phyloP scores from a whole-genome alignment of 2,329 filamentous ascomycete genomes.

The Colletotrichum sp. region DNA sequence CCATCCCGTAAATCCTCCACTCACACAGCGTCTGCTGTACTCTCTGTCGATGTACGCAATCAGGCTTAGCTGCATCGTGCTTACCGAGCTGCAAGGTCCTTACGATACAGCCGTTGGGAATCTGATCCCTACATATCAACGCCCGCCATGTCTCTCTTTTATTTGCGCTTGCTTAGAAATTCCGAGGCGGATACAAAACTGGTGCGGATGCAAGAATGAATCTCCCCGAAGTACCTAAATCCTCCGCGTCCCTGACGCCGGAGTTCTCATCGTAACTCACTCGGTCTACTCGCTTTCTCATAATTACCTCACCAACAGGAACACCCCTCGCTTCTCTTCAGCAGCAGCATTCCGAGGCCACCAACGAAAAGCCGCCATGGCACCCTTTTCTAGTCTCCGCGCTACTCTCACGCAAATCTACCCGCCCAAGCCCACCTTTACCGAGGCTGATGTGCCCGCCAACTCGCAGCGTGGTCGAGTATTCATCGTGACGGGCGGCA shows the following conservation, averaged over 20 bases:
- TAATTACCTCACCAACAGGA: neutral
- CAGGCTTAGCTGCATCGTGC: neutral
- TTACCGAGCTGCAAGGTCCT: neutral
- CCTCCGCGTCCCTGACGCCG: neutral
- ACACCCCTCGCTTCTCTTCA: neutral
- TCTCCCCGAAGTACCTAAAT: neutral
- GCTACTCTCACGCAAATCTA: conserved; percentile 3
- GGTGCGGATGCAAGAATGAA: neutral
- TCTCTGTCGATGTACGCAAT: neutral
- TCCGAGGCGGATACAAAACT: neutral
- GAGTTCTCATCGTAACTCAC: neutral
- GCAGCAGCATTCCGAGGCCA: conserved; percentile 9
- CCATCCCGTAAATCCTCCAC: neutral
- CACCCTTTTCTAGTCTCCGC: neutral
- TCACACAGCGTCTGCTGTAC: neutral
- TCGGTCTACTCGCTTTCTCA: neutral
- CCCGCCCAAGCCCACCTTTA: conserved; percentile 29
- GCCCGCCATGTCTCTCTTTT: neutral
- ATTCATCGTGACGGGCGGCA: conserved; percentile 53
- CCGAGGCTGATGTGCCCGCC: conserved; percentile 27
- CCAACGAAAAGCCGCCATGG: neutral
- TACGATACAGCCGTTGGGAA: neutral
- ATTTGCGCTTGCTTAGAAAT: neutral
- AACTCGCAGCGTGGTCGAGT: conserved; percentile 30
- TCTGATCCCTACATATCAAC: neutral